A percentile compares a stretch with the other conserved stretches of the same genome.
These are phyloP conservation scores for Zygotorulaspora sp. DNA, from an alignment of 805 yeast species.

Conservation along the genomic window DNA sequence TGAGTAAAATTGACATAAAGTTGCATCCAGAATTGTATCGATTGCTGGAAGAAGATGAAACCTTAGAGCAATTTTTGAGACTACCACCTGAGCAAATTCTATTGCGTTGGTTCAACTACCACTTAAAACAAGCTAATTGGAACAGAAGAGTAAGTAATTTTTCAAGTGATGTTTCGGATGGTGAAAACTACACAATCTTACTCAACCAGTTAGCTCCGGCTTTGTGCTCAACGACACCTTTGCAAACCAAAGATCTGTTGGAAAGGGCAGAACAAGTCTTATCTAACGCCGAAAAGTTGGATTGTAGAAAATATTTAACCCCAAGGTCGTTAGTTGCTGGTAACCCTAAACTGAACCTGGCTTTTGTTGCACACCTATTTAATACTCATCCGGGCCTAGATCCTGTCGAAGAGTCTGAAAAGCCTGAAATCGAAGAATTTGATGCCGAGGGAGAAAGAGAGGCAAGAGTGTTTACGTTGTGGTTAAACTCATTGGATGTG, in stretches of 20 bases:
- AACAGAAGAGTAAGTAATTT: conserved; percentile 81
- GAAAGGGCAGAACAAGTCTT: conserved; percentile 85
- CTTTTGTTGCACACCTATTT: conserved; percentile 95
- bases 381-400: conserved; percentile 96
- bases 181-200: conserved; percentile 89
- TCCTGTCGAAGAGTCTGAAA: conserved; percentile 87
- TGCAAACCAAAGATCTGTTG: conserved; percentile 68
- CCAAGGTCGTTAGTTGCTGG: conserved; percentile 92
- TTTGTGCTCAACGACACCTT: conserved; percentile 74
- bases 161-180: conserved; percentile 83
- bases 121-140: conserved; percentile 89
- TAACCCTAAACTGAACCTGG: conserved; percentile 92
- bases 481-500: conserved; percentile 95
- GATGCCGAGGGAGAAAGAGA: conserved; percentile 99
- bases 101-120: conserved; percentile 96
- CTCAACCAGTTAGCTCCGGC: conserved; percentile 85
- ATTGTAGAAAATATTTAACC: conserved; percentile 90
- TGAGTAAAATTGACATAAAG: conserved; percentile 92
- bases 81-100: conserved; percentile 96
- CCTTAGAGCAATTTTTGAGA: conserved; percentile 92
- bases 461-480: conserved; percentile 94
- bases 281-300: conserved; percentile 82
- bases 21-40: conserved; percentile 95
- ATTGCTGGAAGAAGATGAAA: conserved; percentile 91
- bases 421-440: conserved; percentile 92